Evolutionary conservation across 1,139 yeast genomes (phyloP).

Genomic region (Pichia sp.): DNA sequence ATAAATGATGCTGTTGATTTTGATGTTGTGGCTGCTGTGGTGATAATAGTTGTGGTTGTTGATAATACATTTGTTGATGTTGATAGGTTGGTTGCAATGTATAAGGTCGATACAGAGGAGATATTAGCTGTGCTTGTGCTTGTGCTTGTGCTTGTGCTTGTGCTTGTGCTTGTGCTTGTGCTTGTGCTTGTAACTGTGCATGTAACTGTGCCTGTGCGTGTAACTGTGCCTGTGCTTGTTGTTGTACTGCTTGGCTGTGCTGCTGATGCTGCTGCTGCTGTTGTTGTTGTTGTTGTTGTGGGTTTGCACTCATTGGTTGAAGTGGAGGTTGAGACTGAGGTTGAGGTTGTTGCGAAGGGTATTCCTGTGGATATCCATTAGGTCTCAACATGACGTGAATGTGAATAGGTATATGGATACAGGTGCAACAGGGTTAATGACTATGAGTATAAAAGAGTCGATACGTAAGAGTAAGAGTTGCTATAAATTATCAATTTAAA

Average conservation of each 20-base stretch:
- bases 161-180: neutral
- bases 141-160: slow-evolving; percentile 5
- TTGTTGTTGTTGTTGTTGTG: slow-evolving; percentile 5
- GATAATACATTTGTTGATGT: slow-evolving; percentile 1
- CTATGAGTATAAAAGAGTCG: too few species aligned
- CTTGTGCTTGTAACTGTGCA: slow-evolving; percentile 1
- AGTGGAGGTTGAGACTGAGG: neutral
- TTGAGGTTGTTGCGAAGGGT: neutral
- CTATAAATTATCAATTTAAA: too few species aligned
- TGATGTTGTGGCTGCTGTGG: neutral
- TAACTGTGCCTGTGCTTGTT: neutral
- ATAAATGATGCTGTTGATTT: neutral
- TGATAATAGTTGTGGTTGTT: neutral
- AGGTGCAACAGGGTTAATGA: too few species aligned
- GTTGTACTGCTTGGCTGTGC: neutral
- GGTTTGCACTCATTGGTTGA: neutral
- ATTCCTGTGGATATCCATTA: neutral
- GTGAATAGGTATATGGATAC: neutral
- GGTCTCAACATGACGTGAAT: neutral
- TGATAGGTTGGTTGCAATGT: neutral
- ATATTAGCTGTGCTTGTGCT: slow-evolving; percentile 3
- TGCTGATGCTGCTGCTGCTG: slow-evolving; percentile 2
- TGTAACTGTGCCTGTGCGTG: slow-evolving; percentile 3
- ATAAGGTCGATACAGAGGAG: slow-evolving; percentile 6
- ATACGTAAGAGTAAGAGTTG: too few species aligned